Conservation (phyloP, 2,329 filamentous ascomycete genomes). For the Ophiocordyceps sinensis region DNA sequence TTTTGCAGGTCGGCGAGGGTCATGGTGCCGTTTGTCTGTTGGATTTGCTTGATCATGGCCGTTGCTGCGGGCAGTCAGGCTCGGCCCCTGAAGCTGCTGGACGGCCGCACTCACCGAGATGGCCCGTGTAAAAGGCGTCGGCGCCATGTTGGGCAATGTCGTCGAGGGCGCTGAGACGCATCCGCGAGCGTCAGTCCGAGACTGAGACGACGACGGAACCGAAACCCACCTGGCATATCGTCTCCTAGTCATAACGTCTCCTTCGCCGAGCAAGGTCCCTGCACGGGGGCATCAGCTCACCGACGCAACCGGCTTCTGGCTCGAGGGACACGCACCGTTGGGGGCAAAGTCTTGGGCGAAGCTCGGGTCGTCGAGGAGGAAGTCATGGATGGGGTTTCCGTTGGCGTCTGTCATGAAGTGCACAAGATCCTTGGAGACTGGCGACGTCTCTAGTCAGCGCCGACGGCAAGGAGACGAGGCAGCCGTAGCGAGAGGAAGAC, state of each 20-base stretch:
- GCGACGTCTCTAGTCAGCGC: no score
- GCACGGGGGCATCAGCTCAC: not conserved
- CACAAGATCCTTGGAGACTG: conserved; percentile 58
- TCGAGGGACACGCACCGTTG: conserved; percentile 31
- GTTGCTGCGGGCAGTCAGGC: conserved; percentile 32
- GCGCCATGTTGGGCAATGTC: conserved; percentile 59
- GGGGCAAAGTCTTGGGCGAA: conserved; percentile 88
- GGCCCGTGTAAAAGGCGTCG: conserved; percentile 59
- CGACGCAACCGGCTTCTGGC: not conserved
- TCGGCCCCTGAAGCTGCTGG: no score
- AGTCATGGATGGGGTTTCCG: conserved; percentile 27
- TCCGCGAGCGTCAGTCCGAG: not conserved
- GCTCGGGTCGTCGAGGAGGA: conserved; percentile 57
- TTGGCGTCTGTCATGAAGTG: conserved; percentile 51
- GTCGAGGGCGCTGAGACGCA: conserved; percentile 44
- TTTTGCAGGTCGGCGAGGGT: conserved; percentile 60
- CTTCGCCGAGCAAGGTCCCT: conserved; percentile 52
- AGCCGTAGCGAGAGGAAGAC: not conserved
- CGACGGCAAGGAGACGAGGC: not conserved
- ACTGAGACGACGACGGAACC: conserved; percentile 5
- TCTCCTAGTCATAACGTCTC: conserved; percentile 66
- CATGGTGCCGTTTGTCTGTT: conserved; percentile 66
- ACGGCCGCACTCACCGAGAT: conserved; percentile 30
- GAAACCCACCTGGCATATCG: conserved; percentile 48
- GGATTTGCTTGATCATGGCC: conserved; percentile 56